A percentile compares a stretch with the other conserved stretches of the same genome.
Conservation (phyloP, 2,329 filamentous ascomycete genomes). For the Diplodia scrobiculata region DNA sequence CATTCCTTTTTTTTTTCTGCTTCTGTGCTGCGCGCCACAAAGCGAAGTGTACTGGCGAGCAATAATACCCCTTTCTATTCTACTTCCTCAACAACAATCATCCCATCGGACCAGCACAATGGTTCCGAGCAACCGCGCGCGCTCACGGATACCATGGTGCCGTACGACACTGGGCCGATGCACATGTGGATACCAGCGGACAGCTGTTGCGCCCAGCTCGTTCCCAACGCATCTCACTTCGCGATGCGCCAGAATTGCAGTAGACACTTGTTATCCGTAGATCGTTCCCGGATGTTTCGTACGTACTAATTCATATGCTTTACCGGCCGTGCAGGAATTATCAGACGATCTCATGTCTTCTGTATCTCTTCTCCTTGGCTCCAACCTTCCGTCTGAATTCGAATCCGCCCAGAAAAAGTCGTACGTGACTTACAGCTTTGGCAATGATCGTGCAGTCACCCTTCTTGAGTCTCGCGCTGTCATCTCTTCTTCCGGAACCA, state of each 20-base stretch:
- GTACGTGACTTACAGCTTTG: constrained; percentile 69
- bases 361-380: constrained; percentile 66
- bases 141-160: background rate
- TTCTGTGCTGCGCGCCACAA: constrained; percentile 5
- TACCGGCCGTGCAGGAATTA: constrained; percentile 64
- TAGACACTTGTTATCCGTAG: constrained; percentile 3
- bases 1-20: background rate
- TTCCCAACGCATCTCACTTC: background rate
- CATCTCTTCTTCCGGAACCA: constrained; percentile 71
- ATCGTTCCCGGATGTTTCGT: constrained; percentile 9
- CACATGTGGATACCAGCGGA: background rate
- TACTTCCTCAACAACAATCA: background rate
- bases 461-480: constrained; percentile 70
- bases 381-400: constrained; percentile 64
- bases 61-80: background rate
- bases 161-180: constrained; percentile 9
- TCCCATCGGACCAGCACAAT: constrained; percentile 6
- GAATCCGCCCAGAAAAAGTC: constrained; percentile 70
- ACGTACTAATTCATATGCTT: constrained; percentile 32
- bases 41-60: constrained; percentile 10
- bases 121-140: background rate
- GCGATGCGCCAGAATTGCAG: constrained; percentile 1
- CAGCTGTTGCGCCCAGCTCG: background rate
- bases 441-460: constrained; percentile 53
- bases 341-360: constrained; percentile 75